Base-by-base conservation (phyloP, 345 rosid species). In the Euphorbia pulcherrima region DNA sequence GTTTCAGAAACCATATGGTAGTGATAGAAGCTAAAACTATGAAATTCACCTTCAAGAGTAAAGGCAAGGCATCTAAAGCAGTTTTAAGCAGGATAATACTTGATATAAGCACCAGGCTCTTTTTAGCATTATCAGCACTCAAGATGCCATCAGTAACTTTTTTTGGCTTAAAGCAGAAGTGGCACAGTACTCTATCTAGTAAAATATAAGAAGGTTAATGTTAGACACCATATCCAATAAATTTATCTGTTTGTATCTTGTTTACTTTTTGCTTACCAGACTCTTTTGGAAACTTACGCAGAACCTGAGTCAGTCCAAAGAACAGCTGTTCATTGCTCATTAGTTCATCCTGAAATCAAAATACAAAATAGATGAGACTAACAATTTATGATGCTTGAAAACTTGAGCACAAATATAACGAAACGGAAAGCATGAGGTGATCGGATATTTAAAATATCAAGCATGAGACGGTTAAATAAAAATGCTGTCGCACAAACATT, bases 261-360 rank as follows among this genome's bases (percentile, higher is more conserved):
- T 53, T 54, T 29, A 50, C 29, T 51, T 52, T 50, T 37, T 23
- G 62, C 86, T 79, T 75, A 88, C 98, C 98, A 46, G 88, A 89
- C 79, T 93, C 98, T 82, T 86, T 93, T 58, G 97, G 98, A 79
- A 93, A 93, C 81, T 93, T 93, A 26, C 92, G 90, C 79, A 93
- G 80, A 72, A 84, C 91, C 82, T 93, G 97, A 71, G 98, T 84
- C 53, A 93, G 94, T 74, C 98, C 97, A 83, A 86, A 93, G 81
- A 90, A 93, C 51, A 90, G 86, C 73, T 90, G 95, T 70, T 93
- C 98, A 77, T 89, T 87, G 86, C 88, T 85, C 97, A 90, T 87
- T 70, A 93, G 73, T 80, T 93, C 98, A 80, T 90, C 98, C 97
- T 93, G 88, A 60, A 70, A 80, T 65, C 67, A 80, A 57, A 52